A percentile compares a stretch with the other conserved stretches of the same genome.
phyloP scores from a whole-genome alignment of 176 grass and related monocot genomes.

The Musa beccarii region DNA sequence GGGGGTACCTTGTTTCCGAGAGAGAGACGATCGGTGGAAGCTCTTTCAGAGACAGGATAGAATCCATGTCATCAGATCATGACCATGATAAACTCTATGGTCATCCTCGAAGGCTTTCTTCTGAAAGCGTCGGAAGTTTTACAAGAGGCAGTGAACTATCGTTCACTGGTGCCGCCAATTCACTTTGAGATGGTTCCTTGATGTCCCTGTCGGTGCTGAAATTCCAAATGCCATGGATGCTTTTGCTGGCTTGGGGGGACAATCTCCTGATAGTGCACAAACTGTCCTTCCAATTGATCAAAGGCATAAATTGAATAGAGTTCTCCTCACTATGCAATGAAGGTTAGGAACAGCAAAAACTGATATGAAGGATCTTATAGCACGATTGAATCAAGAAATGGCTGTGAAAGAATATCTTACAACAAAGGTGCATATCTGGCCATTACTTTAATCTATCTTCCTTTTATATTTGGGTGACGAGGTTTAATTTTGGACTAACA shows the following conservation, averaged over 20 bases:
- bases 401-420: conserved; percentile 94
- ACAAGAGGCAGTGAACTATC: conserved; percentile 82
- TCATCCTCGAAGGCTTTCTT: conserved; percentile 70
- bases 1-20: conserved; percentile 25
- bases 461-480: not conserved
- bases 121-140: conserved; percentile 93
- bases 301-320: conserved; percentile 69
- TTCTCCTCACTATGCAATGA: conserved; percentile 70
- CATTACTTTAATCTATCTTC: not conserved
- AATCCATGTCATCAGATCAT: conserved; percentile 39
- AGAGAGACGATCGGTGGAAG: conserved; percentile 33
- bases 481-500: not conserved
- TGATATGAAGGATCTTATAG: conserved; percentile 99
- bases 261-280: conserved; percentile 55
- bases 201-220: conserved; percentile 50
- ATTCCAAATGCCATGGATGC: conserved; percentile 44
- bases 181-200: conserved; percentile 58
- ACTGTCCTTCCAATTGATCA: conserved; percentile 83
- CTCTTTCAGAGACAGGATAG: conserved; percentile 24
- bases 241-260: conserved; percentile 39
- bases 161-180: conserved; percentile 46
- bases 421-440: conserved; percentile 59
- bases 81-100: conserved; percentile 35
- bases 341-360: conserved; percentile 76
- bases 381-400: conserved; percentile 86